Evolutionary conservation across 2,329 filamentous ascomycete genomes (phyloP), one percentile per base, ranked within the genome.

Genomic region (Fusarium sp.): DNA sequence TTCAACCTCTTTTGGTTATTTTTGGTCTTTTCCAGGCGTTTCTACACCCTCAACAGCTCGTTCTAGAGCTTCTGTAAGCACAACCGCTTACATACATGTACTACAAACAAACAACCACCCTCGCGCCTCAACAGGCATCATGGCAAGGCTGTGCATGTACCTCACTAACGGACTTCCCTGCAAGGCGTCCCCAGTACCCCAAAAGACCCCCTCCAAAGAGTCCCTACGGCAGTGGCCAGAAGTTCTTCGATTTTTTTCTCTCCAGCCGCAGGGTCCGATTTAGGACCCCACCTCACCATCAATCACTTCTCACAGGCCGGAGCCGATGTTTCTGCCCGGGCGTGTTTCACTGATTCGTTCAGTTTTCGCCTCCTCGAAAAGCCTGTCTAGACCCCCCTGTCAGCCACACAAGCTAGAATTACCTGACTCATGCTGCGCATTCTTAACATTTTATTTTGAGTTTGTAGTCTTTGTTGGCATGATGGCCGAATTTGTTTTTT

Each of bases 211-310:
- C 42, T 66, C 44, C 50, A 57, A 63, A 55, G 50, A 34, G 36
- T 34, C 54, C 36, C 66, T 58, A 38, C 43, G 61, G 61, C 20
- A 67, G 49, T 69, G 61, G 66, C 66, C 61, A 73, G 63, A 62
- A 33, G 43, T 63, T 63, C 64, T 68, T 61, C 60, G 55, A 69
- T 71, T 74, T 73, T 71, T 74, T 69, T 61, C 59, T 72, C 60
- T 70, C 68, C 61, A 69, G 62, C 71, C 72, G 71, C 66, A 74
- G 72, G 72, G 72, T 74, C 71, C 72, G 66, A 71, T 72, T 62
- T 66, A 58, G 63, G 62, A 61, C 56, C 46, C 66, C 52, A 51
- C 55, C 33, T 24, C 22, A 24, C 22, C 22, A 24, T 24, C 22
- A 24, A 13, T 6, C 17, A 33, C 52, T 31, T 31, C 28, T 31